Percentiles rank a stretch among this genome's conserved stretches.
Evolutionary conservation across 108 stramenopile species (phyloP).

Genomic region (Chaetoceros tenuissimus): DNA sequence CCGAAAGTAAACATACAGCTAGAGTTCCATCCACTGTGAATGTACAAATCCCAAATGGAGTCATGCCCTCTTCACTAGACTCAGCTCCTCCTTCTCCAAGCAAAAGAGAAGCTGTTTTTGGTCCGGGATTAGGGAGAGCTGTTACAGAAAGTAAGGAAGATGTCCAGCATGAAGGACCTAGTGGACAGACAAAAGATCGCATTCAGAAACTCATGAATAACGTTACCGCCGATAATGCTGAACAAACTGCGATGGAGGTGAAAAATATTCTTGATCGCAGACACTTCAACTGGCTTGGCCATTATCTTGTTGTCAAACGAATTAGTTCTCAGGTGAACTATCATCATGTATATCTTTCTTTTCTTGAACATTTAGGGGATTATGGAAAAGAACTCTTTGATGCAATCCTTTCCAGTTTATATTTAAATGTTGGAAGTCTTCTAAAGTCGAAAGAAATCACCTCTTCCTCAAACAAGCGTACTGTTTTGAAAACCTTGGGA

Average conservation of each 20-base stretch:
- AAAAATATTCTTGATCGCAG: constrained; percentile 76
- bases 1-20: background rate
- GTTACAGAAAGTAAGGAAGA: constrained; percentile 57
- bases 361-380: constrained; percentile 90
- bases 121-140: constrained; percentile 70
- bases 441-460: constrained; percentile 92
- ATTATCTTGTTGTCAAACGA: constrained; percentile 96
- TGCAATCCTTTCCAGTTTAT: constrained; percentile 84
- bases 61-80: constrained; percentile 9
- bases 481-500: constrained; percentile 96
- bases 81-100: constrained; percentile 8
- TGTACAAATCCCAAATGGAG: background rate
- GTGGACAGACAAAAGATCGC: constrained; percentile 82
- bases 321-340: constrained; percentile 98
- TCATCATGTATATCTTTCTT: constrained; percentile 86
- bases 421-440: constrained; percentile 88
- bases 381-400: constrained; percentile 87
- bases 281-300: constrained; percentile 95
- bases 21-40: background rate
- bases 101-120: constrained; percentile 71
- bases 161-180: constrained; percentile 70
- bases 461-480: constrained; percentile 91
- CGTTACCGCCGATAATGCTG: constrained; percentile 87
- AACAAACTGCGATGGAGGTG: constrained; percentile 83
- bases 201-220: constrained; percentile 98